Evolutionary conservation across 495 filamentous ascomycete genomes (phyloP).

Genomic region (Ramalina peruviana): DNA sequence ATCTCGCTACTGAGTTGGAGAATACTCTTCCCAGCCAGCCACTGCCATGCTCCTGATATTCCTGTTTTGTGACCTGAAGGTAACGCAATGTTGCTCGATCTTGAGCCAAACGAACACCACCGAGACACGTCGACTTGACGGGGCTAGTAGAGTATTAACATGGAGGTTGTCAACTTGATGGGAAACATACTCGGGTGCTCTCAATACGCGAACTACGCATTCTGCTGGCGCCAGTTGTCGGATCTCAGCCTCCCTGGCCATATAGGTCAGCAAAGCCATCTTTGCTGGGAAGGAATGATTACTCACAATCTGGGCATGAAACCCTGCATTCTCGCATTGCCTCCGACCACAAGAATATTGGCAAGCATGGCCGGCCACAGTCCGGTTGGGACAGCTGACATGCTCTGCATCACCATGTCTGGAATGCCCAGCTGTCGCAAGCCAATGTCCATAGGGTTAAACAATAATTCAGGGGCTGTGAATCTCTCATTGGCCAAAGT

Average conservation of each 20-base stretch:
- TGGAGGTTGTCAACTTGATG: neutral
- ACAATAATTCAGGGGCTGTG: constrained; percentile 77
- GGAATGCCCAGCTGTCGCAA: constrained; percentile 73
- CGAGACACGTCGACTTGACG: constrained; percentile 70
- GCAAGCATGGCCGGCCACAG: constrained; percentile 67
- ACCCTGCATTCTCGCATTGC: constrained; percentile 64
- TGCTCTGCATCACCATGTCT: constrained; percentile 64
- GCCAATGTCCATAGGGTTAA: constrained; percentile 75
- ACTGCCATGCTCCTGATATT: constrained; percentile 80
- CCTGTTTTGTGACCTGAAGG: constrained; percentile 63
- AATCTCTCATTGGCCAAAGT: constrained; percentile 89
- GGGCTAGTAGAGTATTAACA: constrained; percentile 32
- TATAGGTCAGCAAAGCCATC: neutral
- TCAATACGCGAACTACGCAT: constrained; percentile 58
- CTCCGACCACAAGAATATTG: constrained; percentile 82
- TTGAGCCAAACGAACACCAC: constrained; percentile 60
- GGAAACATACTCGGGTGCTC: constrained; percentile 44
- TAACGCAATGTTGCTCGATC: constrained; percentile 46
- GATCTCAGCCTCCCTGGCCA: constrained; percentile 49
- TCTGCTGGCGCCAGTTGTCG: constrained; percentile 61
- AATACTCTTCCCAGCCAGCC: constrained; percentile 69
- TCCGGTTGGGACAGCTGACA: constrained; percentile 61
- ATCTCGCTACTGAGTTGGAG: constrained; percentile 21
- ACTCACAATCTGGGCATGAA: constrained; percentile 65
- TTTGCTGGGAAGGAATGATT: neutral